Base-by-base conservation (phyloP, 2,329 filamentous ascomycete species). In the Teratosphaeriaceae sp. region DNA sequence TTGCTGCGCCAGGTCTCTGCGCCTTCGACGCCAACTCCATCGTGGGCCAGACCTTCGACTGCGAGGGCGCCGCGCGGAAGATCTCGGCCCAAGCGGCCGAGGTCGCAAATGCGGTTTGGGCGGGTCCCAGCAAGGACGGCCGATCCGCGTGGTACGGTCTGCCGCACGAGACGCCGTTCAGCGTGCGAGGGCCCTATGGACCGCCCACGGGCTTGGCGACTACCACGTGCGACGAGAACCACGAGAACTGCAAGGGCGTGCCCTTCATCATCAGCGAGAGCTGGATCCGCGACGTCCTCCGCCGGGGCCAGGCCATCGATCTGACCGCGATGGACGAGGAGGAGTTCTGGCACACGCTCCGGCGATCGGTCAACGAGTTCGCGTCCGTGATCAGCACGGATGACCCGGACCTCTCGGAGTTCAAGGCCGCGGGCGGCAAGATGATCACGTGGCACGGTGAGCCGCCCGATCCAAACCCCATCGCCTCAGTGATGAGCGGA, bases 361-460 rank as follows among this genome's bases (percentile, higher is more conserved):
- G 45, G 20, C 40, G 45, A n/a, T 57, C 55, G 2, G 33, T 48
- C 6, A 43, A 52, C 20, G 50, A 57, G 41, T 70, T 64, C 43
- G 45, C 53, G 15, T 52, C 54, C 2, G 58, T 66, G 26, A 65
- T 70, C 11, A 62, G 59, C 5, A 65, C 65, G 0, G 42, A 54
- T 16, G 55, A 67, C 33, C 60, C 66, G 1, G 61, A 70, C 45
- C 55, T 72, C 0, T 55, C 57, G 0, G 50, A 38, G 0, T 72
- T 71, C 51, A 57, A 57, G 21, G 38, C 50, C 1, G 43, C 50
- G 1, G 67, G 65, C 0, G 66, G 61, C 1, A 72, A 71, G 46
- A 60, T 72, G 52, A 58, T 72, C 13, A 64, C 60, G 1, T 71
- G 63, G 61, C 67, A 71, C 40, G 69, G 66, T 5, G 45, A 16